Evolutionary conservation across 140 eudicot species (phyloP), one percentile per base, ranked within the genome.

Genomic region (Bidens hawaiensis): DNA sequence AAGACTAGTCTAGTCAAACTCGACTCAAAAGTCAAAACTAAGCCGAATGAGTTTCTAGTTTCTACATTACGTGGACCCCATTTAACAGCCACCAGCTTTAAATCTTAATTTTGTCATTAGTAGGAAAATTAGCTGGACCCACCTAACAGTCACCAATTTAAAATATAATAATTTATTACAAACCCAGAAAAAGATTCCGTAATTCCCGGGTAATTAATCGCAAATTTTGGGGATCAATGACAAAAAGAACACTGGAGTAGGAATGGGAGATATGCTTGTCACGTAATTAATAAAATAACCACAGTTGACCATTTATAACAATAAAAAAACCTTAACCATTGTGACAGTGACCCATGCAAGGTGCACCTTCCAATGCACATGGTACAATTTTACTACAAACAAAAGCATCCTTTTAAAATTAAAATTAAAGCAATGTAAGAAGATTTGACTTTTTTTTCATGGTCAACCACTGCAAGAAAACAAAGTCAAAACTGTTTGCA

Each of bases 261-360:
- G 54, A 64, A 43, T 13, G 17, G 71, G 72, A 64, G 66, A 55
- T 72, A 64, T 64, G 67, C 53, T 64, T 45, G 60, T 64, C 77
- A 72, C 77, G 67, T 72, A 54, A 5, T 21, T 25, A 7, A 10
- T 69, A 63, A 30, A 62, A 34, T 51, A 19, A 22, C 51, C 6
- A 64, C 5, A 11, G 21, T 55, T 72, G 71, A 72, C 71, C 31
- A 30, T 9, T 58, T 10, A 12, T 10, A 42, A 28, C 6, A n/a
- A 30, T 11, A 18, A 12, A 45, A 27, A 41, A 4, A 10, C 13
- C 28, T 45, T 65, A 31, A 63, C 67, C 72, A 53, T 54, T 47
- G 42, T 71, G 38, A 51, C 51, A 22, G 53, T 72, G 50, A 53
- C 40, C 7, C 45, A 30, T 21, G 52, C 59, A 72, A 61, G 52